Percentiles rank a stretch among this genome's conserved stretches.
phyloP scores from a whole-genome alignment of 768 basidiomycete genomes.

The Lactarius indigo region DNA sequence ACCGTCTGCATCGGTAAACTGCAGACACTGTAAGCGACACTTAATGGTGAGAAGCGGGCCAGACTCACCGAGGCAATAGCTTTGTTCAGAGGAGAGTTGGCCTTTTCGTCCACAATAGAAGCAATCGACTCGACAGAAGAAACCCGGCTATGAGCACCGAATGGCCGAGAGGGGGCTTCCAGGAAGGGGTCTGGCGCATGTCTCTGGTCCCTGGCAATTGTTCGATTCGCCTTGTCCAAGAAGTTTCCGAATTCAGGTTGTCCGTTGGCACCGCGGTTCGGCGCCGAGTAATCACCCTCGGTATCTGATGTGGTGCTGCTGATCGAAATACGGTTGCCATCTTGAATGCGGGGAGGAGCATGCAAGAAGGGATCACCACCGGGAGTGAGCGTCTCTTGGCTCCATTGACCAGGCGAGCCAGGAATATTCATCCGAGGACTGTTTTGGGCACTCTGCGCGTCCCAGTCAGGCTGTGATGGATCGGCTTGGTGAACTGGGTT shows the following conservation, averaged over 20 bases:
- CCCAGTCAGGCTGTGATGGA: constrained; percentile 77
- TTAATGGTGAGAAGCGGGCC: neutral
- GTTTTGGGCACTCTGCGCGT: constrained; percentile 53
- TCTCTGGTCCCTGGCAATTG: constrained; percentile 76
- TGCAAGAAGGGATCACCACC: constrained; percentile 41
- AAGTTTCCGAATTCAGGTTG: constrained; percentile 64
- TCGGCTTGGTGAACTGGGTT: constrained; percentile 62
- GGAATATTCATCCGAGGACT: constrained; percentile 39
- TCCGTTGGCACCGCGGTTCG: constrained; percentile 34
- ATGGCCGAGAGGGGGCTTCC: constrained; percentile 71
- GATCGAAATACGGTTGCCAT: constrained; percentile 34
- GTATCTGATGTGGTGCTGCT: constrained; percentile 51
- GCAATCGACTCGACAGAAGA: constrained; percentile 90
- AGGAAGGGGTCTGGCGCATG: constrained; percentile 85
- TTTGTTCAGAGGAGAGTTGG: constrained; percentile 88
- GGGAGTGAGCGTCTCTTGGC: constrained; percentile 53
- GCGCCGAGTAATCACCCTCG: constrained; percentile 57
- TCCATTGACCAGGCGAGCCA: constrained; percentile 61
- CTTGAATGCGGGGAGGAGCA: constrained; percentile 34
- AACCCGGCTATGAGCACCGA: constrained; percentile 74
- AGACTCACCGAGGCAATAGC: constrained; percentile 76
- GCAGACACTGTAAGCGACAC: constrained; percentile 12
- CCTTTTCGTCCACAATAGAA: constrained; percentile 88
- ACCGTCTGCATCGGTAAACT: constrained; percentile 94
- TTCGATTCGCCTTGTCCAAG: constrained; percentile 78